Evolutionary conservation across 2,329 filamentous ascomycete species (phyloP).

Genomic region (Eutypa lata): DNA sequence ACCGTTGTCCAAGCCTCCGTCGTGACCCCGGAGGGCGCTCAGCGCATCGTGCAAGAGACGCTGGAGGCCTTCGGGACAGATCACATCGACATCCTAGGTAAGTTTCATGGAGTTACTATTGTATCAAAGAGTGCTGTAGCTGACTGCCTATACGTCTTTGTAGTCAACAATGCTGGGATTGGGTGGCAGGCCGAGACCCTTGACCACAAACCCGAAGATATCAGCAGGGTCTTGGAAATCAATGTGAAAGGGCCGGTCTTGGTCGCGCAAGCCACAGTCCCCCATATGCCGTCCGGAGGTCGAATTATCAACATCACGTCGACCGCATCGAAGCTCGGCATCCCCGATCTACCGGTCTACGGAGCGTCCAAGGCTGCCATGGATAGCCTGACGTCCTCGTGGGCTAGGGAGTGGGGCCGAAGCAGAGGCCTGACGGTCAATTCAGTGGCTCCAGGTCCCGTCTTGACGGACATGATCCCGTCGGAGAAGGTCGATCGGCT

Average conservation of each 20-base stretch:
- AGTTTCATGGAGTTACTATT: constrained; percentile 2
- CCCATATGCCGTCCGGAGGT: constrained; percentile 32
- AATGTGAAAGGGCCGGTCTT: constrained; percentile 35
- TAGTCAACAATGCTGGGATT: constrained; percentile 38
- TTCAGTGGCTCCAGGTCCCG: constrained; percentile 37
- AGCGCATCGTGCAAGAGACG: constrained; percentile 30
- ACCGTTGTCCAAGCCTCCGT: constrained; percentile 31
- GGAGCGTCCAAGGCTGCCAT: constrained; percentile 31
- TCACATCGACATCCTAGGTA: constrained; percentile 39
- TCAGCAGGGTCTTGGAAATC: constrained; percentile 27
- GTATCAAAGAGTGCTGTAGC: no score
- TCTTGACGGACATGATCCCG: constrained; percentile 29
- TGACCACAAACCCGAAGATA: constrained; percentile 21
- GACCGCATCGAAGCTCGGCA: constrained; percentile 18
- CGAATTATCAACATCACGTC: constrained; percentile 30
- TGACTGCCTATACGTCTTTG: no score
- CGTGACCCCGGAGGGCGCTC: constrained; percentile 24
- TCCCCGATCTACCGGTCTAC: constrained; percentile 17
- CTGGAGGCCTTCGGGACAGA: constrained; percentile 30
- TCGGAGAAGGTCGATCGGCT: no score
- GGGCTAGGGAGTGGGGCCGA: constrained; percentile 31
- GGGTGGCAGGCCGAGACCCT: constrained; percentile 15
- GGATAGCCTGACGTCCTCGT: constrained; percentile 29
- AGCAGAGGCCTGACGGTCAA: constrained; percentile 41
- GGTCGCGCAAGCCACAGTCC: constrained; percentile 30